A percentile compares a stretch with the other conserved stretches of the same genome.
Conservation (phyloP, 371 early-diverging fungal species). For the Mortierella sp. region DNA sequence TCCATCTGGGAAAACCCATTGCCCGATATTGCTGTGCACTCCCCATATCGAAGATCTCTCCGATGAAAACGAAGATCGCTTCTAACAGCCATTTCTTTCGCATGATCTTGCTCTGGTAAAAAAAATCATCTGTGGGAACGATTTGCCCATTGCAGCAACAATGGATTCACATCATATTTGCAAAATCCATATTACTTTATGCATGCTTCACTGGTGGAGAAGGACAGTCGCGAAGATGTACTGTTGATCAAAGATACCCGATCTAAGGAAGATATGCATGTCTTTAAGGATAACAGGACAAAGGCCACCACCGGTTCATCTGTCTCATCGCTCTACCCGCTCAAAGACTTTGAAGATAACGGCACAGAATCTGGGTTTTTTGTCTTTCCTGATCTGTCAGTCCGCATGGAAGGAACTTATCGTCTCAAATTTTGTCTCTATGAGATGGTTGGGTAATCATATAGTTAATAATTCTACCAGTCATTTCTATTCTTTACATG, state of each 20-base stretch:
- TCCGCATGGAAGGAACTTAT: conserved; percentile 93
- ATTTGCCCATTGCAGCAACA: neutral
- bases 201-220: conserved; percentile 65
- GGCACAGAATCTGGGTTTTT: conserved; percentile 90
- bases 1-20: too few relatives aligned
- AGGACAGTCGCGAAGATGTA: conserved; percentile 46
- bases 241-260: conserved; percentile 47
- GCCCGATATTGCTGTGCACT: neutral
- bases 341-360: conserved; percentile 85
- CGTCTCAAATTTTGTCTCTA: conserved; percentile 91
- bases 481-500: neutral
- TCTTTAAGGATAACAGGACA: conserved; percentile 52
- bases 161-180: conserved; percentile 68
- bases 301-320: conserved; percentile 78
- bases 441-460: conserved; percentile 79
- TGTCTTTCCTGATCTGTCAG: conserved; percentile 95
- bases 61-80: neutral
- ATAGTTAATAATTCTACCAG: neutral
- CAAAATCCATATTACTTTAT: conserved; percentile 91
- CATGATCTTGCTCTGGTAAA: neutral
- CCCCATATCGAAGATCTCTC: neutral
- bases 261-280: conserved; percentile 47
- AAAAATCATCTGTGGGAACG: too few relatives aligned
- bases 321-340: conserved; percentile 90
- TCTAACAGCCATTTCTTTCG: neutral